Conservation (phyloP, 768 basidiomycete species). For the Phanerochaete carnosa region DNA sequence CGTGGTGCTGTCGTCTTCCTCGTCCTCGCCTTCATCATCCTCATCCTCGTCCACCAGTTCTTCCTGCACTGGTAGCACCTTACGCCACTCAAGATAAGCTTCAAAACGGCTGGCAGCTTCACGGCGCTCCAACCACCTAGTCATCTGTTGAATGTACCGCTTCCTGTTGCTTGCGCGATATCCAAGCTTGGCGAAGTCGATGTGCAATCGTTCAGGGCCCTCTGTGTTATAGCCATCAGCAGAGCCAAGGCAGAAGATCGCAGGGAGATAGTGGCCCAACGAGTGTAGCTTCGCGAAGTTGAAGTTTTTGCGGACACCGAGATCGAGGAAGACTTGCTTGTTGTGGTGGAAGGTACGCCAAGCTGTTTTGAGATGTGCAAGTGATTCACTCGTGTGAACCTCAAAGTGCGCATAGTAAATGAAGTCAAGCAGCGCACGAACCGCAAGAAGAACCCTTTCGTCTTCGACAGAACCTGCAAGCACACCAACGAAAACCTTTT, state of each 20-base stretch:
- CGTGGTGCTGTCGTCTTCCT: background rate
- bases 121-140: constrained; percentile 30
- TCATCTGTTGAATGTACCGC: constrained; percentile 36
- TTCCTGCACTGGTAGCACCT: constrained; percentile 21
- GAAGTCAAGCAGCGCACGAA: constrained; percentile 25
- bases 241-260: constrained; percentile 19
- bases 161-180: constrained; percentile 25
- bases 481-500: constrained; percentile 25
- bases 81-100: constrained; percentile 25
- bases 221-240: constrained; percentile 28
- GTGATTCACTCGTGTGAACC: constrained; percentile 17
- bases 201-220: constrained; percentile 35
- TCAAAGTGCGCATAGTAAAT: constrained; percentile 26
- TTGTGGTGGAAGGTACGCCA: constrained; percentile 22
- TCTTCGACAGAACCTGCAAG: constrained; percentile 20
- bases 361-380: constrained; percentile 12
- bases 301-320: constrained; percentile 12
- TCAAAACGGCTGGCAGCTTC: constrained; percentile 30
- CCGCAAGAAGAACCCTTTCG: constrained; percentile 16
- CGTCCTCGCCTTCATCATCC: background rate
- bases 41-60: background rate
- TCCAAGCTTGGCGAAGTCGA: constrained; percentile 36
- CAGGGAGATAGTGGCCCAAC: constrained; percentile 18
- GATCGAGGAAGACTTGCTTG: constrained; percentile 15
- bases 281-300: constrained; percentile 29